Base-by-base conservation (phyloP, 2,329 filamentous ascomycete species). In the Alternaria viburni region DNA sequence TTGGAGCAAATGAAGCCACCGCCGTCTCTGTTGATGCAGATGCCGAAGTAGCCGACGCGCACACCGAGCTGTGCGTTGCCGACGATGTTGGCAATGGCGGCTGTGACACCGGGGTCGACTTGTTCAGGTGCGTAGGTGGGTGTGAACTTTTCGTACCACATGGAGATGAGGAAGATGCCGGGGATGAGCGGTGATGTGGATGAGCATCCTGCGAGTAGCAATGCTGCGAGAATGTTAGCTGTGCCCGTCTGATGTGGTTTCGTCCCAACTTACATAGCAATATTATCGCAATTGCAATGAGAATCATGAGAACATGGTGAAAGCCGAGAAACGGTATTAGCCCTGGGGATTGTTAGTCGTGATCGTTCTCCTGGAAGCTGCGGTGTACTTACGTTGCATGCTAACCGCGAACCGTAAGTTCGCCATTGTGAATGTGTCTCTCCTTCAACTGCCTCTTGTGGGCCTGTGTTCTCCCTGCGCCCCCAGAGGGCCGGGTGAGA, bases 31-130 rank as follows among this genome's bases (percentile, higher is more conserved):
- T 93, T 96, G 80, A 98, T 89, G 83, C 96, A 99, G 80, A 99
- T 97, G 72, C 96, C 96, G 76, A 99, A 99, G 84, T 97, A 99
- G 69, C 96, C 96, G 28, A 99, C 96, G 61, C 96, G 90, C 25
- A 96, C 93, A 80, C 97, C 93, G 52, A 99, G 85, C 63, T 89
- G 87, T 12, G 96, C 94, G 71, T 88, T 85, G 57, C 93, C 93
- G 61, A 96, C 95, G 66, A 99, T 96, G 82, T 96, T 96, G 65
- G 90, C 87, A 72, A 98, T 96, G 61, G 93, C 93, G 15, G 89
- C 89, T 67, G 93, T 91, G 63, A 96, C 91, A 62, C 91, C 92
- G 65, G 96, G 97, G 79, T 97, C 90, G 70, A 97, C 93, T 83
- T 98, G 95, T 10, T 95, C 87, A 6, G 93, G 92, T 72, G 92